These are phyloP conservation scores for Casuarina cunninghamiana DNA, from an alignment of 306 rosid species.

Conservation along the genomic window DNA sequence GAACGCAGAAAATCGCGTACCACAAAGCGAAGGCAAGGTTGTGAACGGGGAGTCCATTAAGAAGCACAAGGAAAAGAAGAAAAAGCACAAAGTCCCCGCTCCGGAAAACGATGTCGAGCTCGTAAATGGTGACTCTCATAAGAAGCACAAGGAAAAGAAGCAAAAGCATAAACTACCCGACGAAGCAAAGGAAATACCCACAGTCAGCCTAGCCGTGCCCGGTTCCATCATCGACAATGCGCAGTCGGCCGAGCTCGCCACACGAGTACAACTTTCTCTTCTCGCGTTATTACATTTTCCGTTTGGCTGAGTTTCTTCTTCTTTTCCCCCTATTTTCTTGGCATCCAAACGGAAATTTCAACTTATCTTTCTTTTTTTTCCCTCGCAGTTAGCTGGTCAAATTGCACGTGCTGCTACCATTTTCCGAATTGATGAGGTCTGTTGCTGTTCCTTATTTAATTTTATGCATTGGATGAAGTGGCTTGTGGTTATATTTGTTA, in stretches of 20 bases:
- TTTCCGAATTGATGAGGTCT: conserved; percentile 91
- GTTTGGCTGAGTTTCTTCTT: neutral
- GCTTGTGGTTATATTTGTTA: neutral
- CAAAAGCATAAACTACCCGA: conserved; percentile 20
- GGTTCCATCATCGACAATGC: conserved; percentile 92
- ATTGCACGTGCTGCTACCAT: conserved; percentile 96
- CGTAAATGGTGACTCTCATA: conserved; percentile 31
- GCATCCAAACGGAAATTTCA: neutral
- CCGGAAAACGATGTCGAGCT: conserved; percentile 15
- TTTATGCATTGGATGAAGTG: neutral
- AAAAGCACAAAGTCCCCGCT: conserved; percentile 16
- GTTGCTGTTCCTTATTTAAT: neutral
- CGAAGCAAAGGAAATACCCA: conserved; percentile 42
- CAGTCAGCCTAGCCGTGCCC: conserved; percentile 75
- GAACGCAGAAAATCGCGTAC: conserved; percentile 12
- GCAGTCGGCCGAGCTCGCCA: conserved; percentile 84
- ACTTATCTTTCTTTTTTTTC: neutral
- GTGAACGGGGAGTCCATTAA: conserved; percentile 30
- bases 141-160: conserved; percentile 42
- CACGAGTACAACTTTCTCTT: conserved; percentile 51
- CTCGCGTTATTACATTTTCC: neutral
- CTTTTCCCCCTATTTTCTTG: neutral
- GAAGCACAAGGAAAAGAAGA: conserved; percentile 43
- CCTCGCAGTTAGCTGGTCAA: conserved; percentile 84
- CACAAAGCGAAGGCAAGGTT: conserved; percentile 14